These are phyloP conservation scores for Sporodiniella umbellata DNA, from an alignment of 371 early-diverging fungal genomes.

Conservation along the genomic window DNA sequence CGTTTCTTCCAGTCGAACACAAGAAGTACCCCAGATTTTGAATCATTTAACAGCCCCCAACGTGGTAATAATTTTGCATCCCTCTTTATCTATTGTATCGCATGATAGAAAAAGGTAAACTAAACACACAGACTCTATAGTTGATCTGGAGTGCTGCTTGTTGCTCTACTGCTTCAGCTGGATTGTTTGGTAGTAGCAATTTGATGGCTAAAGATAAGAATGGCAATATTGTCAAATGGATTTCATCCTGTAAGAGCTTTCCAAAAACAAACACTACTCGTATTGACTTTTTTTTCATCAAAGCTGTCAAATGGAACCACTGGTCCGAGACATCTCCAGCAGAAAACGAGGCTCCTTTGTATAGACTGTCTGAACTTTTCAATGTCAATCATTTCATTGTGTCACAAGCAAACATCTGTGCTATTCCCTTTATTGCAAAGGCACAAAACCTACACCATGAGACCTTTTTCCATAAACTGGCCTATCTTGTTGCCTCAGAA, in stretches of 20 bases:
- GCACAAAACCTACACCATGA: slow-evolving; percentile 51
- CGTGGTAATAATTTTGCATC: slow-evolving; percentile 48
- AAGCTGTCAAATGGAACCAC: slow-evolving; percentile 47
- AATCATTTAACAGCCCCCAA: slow-evolving; percentile 77
- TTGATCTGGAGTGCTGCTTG: slow-evolving; percentile 75
- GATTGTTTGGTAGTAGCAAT: slow-evolving; percentile 57
- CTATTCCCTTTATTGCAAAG: slow-evolving; percentile 61
- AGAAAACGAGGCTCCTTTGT: slow-evolving; percentile 63
- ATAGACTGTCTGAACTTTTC: slow-evolving; percentile 67
- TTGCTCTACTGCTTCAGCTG: slow-evolving; percentile 61
- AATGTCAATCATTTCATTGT: slow-evolving; percentile 80
- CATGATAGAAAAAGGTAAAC: no score
- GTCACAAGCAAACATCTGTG: slow-evolving; percentile 65
- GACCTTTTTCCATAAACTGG: slow-evolving; percentile 38
- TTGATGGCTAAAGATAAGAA: slow-evolving; percentile 67
- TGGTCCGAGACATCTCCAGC: slow-evolving; percentile 48
- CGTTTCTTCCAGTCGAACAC: slow-evolving; percentile 63
- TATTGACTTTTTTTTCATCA: no score
- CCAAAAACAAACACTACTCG: no score
- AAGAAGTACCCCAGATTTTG: slow-evolving; percentile 67
- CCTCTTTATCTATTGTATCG: background rate
- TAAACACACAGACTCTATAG: slow-evolving; percentile 15
- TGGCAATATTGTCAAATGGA: slow-evolving; percentile 66
- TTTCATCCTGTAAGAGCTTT: slow-evolving; percentile 34
- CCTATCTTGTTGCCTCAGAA: slow-evolving; percentile 54